These are phyloP conservation scores for Knoxia roxburghii DNA, from an alignment of 257 asterid species.

Conservation along the genomic window DNA sequence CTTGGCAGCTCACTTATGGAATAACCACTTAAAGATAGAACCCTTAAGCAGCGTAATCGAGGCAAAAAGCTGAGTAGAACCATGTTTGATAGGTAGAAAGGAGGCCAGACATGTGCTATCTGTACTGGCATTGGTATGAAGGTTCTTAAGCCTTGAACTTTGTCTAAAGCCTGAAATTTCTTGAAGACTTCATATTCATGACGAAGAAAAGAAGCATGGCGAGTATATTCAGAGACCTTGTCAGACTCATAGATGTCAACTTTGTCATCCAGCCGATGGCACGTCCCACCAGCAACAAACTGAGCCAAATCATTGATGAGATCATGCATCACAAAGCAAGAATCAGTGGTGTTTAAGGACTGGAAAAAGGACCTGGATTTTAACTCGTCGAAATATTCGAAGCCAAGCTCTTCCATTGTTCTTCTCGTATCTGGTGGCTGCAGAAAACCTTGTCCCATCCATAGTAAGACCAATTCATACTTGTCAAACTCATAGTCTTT, in stretches of 20 bases:
- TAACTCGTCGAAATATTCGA: conserved; percentile 25
- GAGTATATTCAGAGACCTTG: conserved; percentile 15
- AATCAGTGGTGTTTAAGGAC: conserved; percentile 3
- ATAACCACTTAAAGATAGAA: conserved; percentile 21
- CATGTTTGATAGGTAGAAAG: conserved; percentile 19
- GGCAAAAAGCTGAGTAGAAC: conserved; percentile 15
- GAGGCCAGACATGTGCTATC: conserved; percentile 23
- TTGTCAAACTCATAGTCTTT: conserved; percentile 20
- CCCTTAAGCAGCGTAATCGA: conserved; percentile 18
- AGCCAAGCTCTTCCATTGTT: conserved; percentile 27
- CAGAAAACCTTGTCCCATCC: conserved; percentile 36
- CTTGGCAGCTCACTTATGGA: conserved; percentile 24
- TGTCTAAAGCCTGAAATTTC: conserved; percentile 17
- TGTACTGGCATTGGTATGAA: conserved; percentile 29
- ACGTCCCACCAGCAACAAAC: conserved; percentile 28
- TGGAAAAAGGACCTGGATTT: conserved; percentile 26
- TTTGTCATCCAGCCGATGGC: conserved; percentile 25
- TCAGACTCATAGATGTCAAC: conserved; percentile 8
- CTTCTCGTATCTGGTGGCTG: conserved; percentile 11
- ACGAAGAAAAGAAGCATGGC: conserved; percentile 26
- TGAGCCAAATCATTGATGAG: conserved; percentile 29
- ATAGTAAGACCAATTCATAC: conserved; percentile 22
- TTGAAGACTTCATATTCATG: conserved; percentile 18
- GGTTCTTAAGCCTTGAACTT: conserved; percentile 23
- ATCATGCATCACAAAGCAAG: conserved; percentile 27